Base-by-base conservation (phyloP, 768 basidiomycete species). In the Pleurotus pulmonarius region DNA sequence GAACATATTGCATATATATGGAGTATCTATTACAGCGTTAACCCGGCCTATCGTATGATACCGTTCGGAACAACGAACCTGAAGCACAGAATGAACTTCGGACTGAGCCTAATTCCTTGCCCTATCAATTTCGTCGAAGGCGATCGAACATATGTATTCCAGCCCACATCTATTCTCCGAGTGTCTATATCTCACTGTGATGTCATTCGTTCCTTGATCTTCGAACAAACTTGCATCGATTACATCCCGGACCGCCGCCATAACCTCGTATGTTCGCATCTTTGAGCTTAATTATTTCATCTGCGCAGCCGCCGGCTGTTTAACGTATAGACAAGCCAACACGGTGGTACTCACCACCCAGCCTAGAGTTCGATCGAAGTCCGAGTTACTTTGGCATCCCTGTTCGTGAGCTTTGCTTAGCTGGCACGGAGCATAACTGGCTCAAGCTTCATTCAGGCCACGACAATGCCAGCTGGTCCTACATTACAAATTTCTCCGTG, bases 11-110 rank as follows among this genome's bases (percentile, higher is more conserved):
- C 18, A 12, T 13, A 20, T 25, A 15, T 18, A 25, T 48, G 22
- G 26, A 26, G 15, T 34, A 49, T 49, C 48, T 13, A 11, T 34
- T 11, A 34, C 29, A 34, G 29, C 29, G 29, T 34, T 9, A 34
- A 34, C 2, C 41, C 41, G 41, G n/a, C 20, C 41, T n/a, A 22
- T 22, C 9, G n/a, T 44, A n/a, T 44, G 41, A 44, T 44, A 3
- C 11, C 41, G 18, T 41, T 24, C 51, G 39, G 51, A 25, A 53
- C 51, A 39, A 22, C 11, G 29, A 51, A 34, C 49, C 49, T 51
- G 29, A 51, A 51, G 34, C 34, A 39, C 51, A 39, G 51, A 18
- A 53, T 20, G 51, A 53, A 39, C 38, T 39, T 53, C 51, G 51
- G 51, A 11, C 39, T 20, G 51, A 53, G 51, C 51, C 51, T 53